phyloP scores from a whole-genome alignment of 176 grass and related monocot species.

The Themeda triandra region DNA sequence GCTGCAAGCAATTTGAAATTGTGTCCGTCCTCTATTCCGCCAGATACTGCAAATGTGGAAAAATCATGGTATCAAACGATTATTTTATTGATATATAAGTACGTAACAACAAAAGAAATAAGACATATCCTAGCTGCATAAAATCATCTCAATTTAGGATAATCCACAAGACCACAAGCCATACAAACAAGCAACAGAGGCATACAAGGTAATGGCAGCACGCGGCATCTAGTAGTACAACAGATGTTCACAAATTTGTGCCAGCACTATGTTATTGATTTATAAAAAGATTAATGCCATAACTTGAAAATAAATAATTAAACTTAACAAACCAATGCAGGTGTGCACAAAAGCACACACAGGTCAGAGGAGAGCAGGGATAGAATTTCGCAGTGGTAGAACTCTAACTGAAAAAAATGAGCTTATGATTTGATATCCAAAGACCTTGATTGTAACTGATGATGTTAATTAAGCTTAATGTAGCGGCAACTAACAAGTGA shows the following conservation, averaged over 20 bases:
- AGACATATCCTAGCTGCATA: neutral
- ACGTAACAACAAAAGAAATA: slow-evolving; percentile 18
- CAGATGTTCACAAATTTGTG: neutral
- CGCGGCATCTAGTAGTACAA: neutral
- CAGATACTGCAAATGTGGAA: slow-evolving; percentile 28
- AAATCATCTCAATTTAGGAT: neutral
- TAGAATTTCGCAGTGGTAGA: neutral
- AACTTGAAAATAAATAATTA: neutral
- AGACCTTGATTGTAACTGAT: neutral
- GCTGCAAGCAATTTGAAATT: neutral
- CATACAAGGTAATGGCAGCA: slow-evolving; percentile 20
- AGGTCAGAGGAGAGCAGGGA: neutral
- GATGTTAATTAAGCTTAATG: neutral
- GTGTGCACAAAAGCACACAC: neutral
- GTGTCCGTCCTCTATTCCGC: slow-evolving; percentile 7
- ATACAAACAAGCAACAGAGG: neutral
- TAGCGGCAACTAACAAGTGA: slow-evolving; percentile 7
- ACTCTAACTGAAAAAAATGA: neutral
- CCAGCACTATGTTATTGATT: neutral
- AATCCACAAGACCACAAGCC: slow-evolving; percentile 9
- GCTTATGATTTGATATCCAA: neutral
- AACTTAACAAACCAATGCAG: neutral
- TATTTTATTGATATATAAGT: slow-evolving; percentile 18
- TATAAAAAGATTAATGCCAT: neutral
- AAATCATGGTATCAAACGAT: slow-evolving; percentile 6